Evolutionary conservation across 768 basidiomycete species (phyloP).

Genomic region (Leucogyrophana mollusca): DNA sequence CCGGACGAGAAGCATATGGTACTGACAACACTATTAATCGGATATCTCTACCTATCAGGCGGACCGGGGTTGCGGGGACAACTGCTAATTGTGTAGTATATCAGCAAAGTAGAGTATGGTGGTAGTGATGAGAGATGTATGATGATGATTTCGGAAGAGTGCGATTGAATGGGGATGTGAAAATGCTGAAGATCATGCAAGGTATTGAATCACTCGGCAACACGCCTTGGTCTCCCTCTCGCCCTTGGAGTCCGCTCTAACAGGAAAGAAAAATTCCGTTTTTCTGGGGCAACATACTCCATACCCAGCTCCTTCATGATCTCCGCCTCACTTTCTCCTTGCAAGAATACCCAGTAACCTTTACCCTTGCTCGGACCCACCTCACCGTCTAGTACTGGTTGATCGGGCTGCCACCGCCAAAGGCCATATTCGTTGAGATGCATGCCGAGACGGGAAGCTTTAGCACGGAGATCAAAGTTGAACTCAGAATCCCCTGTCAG

Average conservation of each 20-base stretch:
- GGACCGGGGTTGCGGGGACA: too few species aligned
- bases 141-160: too few species aligned
- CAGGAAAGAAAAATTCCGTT: constrained; percentile 33
- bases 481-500: constrained; percentile 59
- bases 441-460: constrained; percentile 45
- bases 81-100: too few species aligned
- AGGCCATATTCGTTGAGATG: constrained; percentile 62
- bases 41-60: too few species aligned
- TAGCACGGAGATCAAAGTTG: constrained; percentile 35
- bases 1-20: constrained; percentile 84
- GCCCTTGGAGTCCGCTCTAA: background rate
- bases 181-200: background rate
- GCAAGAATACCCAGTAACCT: constrained; percentile 49
- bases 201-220: background rate
- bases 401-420: constrained; percentile 50
- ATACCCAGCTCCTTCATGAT: constrained; percentile 45
- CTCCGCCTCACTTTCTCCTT: constrained; percentile 42
- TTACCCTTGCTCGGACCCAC: constrained; percentile 5
- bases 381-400: constrained; percentile 1
- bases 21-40: too few species aligned
- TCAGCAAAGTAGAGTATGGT: too few species aligned
- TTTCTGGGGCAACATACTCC: constrained; percentile 37
- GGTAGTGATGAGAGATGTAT: constrained; percentile 55
- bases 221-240: constrained; percentile 7
- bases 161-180: background rate